Base-by-base conservation (phyloP, 371 early-diverging fungal species). In the Apophysomyces variabilis region DNA sequence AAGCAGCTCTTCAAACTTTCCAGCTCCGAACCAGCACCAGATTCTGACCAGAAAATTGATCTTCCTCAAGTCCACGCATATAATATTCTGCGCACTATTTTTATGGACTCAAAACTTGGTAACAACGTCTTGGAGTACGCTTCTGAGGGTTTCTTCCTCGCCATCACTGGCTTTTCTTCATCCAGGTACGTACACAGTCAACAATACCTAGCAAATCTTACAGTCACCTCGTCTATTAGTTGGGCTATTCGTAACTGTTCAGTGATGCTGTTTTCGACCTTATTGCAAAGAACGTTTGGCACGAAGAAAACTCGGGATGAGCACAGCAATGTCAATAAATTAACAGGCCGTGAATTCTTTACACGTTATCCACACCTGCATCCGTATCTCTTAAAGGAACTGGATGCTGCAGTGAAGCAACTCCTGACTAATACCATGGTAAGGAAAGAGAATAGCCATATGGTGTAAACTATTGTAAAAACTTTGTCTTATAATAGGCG, bases 231-330 rank as follows among this genome's bases (percentile, higher is more conserved):
- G 41, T 64, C 44, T 12, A 12, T 26, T 69, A 88, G 89, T 54
- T 96, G 96, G 92, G 95, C 96, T 14, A 89, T 98, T 46, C 90
- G 97, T 45, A 98, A 98, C 74, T 92, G 94, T 58, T 90, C 94
- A n/a, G 92, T 95, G 11, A 93, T 98, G 92, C 70, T 98, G 62
- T 97, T 93, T 73, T 90, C 96, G 6, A 86, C 95, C 0, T 70
- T 96, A 54, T 69, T 96, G 8, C 90, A 89, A 18, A 85, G 96
- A 64, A 88, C 91, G 7, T 90, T 96, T 73, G 98, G 98, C 4
- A 88, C 87, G 41, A 95, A 92, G 70, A 85, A 87, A 61, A 86
- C 83, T 0, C 82, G 84, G 38, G 93, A 92, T 61, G 91, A 93
- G 57, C 85, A 88, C 39, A 78, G 88, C 69, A 76, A 73, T 4